These are phyloP conservation scores for Mycena belliarum DNA, from an alignment of 768 basidiomycete species.

Conservation along the genomic window DNA sequence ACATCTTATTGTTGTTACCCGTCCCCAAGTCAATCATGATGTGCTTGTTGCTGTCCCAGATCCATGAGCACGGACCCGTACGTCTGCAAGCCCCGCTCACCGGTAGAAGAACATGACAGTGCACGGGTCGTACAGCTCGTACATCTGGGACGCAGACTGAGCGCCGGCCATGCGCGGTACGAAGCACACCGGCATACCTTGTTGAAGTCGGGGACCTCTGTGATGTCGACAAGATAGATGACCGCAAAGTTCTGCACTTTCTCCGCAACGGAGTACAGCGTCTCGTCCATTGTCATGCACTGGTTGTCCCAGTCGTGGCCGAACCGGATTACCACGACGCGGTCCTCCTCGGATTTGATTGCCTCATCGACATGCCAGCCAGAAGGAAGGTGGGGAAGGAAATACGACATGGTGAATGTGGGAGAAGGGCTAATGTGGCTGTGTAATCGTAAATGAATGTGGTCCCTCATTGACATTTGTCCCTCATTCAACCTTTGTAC, in stretches of 20 bases:
- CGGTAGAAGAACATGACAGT: conserved; percentile 99
- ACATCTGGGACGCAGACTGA: conserved; percentile 68
- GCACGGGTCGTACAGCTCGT: conserved; percentile 96
- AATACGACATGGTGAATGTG: conserved; percentile 30
- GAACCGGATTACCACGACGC: conserved; percentile 93
- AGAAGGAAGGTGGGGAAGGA: conserved; percentile 84
- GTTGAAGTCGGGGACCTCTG: conserved; percentile 97
- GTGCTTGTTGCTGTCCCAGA: conserved; percentile 81
- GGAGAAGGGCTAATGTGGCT: background rate
- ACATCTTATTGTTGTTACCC: conserved; percentile 99
- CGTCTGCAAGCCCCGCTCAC: conserved; percentile 43
- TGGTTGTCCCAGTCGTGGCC: conserved; percentile 66
- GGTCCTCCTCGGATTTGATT: conserved; percentile 96
- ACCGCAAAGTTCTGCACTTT: conserved; percentile 99
- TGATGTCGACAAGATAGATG: conserved; percentile 94
- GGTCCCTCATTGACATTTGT: no score
- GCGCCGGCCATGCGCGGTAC: background rate
- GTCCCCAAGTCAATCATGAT: conserved; percentile 99
- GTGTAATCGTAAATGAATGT: no score
- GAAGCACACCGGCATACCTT: conserved; percentile 64
- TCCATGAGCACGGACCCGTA: background rate
- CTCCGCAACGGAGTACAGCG: conserved; percentile 87
- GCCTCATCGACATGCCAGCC: conserved; percentile 99
- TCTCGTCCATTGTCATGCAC: conserved; percentile 99
- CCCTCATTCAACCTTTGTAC: no score